Evolutionary conservation across 495 filamentous ascomycete genomes (phyloP), one percentile per base, ranked within the genome.

Genomic region (Cenococcum geophilum): DNA sequence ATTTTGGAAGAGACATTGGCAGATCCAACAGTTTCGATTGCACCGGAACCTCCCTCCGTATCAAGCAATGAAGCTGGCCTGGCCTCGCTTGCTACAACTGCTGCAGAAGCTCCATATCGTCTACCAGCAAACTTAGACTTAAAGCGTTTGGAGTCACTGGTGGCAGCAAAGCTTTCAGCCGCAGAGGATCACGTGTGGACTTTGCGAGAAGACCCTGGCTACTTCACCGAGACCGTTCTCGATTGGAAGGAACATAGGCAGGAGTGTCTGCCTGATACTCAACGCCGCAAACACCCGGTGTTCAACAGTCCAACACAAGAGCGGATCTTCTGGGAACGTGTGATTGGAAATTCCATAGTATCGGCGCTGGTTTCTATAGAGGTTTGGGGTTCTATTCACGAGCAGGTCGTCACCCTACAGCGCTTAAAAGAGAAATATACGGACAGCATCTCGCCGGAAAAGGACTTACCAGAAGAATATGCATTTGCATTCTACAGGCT

Each of bases 141-240:
- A 22, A 32, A 11, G 3, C 70, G 71, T 12, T 49, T 84, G 0
- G 58, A 74, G 43, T 60, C 68, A 0, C 60, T 85, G 2, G 50
- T 83, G 0, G 40, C 51, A 1, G 75, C 80, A 0, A 73, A 70
- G 55, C 52, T 57, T 1, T 59, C 68, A 0, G 73, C 73, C 20
- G 73, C 76, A 2, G 74, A 79, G 51, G 80, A 84, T 58, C 78
- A 80, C 55, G 37, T 84, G 5, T 80, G 76, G 76, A 60, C 73
- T 1, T 64, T 84, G 40, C 74, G 82, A n/a, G 80, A 83, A 55
- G 80, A 85, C 64, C 80, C 82, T 0, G 71, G 58, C 5, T 85
- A 82, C 61, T 83, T 84, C 49, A 64, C 64, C 4, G 67, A 71
- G 5, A 32, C 58, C 14, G 1, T 81, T 0, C 57, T 53, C 5